Conservation (phyloP, 2,329 filamentous ascomycete species). For the Aspergillus japonicus region DNA sequence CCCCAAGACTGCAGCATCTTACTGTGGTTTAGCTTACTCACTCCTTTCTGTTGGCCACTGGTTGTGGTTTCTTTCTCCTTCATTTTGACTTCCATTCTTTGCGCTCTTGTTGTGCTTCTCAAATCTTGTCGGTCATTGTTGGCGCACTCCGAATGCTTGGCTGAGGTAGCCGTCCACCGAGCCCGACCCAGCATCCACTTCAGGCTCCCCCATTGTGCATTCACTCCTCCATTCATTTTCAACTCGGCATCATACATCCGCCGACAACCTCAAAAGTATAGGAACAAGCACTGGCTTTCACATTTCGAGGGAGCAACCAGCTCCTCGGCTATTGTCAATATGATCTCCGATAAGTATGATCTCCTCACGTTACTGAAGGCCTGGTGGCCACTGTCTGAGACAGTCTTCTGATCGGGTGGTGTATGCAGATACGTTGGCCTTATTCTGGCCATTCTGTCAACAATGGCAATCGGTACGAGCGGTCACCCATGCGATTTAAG, state of each 20-base stretch:
- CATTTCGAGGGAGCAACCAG: slow-evolving; percentile 36
- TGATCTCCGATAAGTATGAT: slow-evolving; percentile 47
- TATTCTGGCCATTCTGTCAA: slow-evolving; percentile 48
- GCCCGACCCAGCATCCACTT: slow-evolving; percentile 8
- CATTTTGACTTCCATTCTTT: not conserved
- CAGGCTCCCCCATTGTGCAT: slow-evolving; percentile 5
- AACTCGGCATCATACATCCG: slow-evolving; percentile 3
- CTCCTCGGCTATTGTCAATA: slow-evolving; percentile 35
- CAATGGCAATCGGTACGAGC: slow-evolving; percentile 46
- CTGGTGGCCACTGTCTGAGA: slow-evolving; percentile 3
- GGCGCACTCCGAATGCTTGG: slow-evolving; percentile 20
- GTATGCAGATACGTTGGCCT: slow-evolving; percentile 47
- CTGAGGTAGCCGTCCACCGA: slow-evolving; percentile 12
- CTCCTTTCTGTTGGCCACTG: slow-evolving; percentile 11
- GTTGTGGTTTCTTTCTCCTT: not conserved
- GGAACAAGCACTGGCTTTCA: slow-evolving; percentile 33
- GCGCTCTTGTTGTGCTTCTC: not conserved
- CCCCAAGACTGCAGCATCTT: slow-evolving; percentile 14
- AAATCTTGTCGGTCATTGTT: slow-evolving; percentile 13
- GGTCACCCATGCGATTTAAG: not conserved
- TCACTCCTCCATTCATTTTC: slow-evolving; percentile 8
- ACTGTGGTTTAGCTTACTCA: slow-evolving; percentile 7
- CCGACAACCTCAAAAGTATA: slow-evolving; percentile 9
- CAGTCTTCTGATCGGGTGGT: slow-evolving; percentile 21
- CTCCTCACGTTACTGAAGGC: not conserved